These are phyloP conservation scores for Monosporozyma unispora DNA, from an alignment of 805 yeast species.

Conservation along the genomic window DNA sequence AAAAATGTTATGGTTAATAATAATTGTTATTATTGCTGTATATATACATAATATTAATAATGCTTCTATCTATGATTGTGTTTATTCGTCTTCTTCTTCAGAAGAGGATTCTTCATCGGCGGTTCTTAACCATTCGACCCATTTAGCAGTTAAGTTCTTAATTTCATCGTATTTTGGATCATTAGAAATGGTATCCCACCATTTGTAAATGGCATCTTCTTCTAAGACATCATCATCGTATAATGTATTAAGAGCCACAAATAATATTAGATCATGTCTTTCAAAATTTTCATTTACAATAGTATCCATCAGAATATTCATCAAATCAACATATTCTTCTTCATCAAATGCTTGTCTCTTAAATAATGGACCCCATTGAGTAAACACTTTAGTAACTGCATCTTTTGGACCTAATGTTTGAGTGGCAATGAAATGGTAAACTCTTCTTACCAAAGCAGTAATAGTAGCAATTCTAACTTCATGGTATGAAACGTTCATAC, in stretches of 20 bases:
- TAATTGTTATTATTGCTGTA: background rate
- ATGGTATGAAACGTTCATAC: constrained; percentile 91
- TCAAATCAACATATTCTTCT: constrained; percentile 71
- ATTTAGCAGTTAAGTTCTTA: constrained; percentile 52
- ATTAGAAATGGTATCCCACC: constrained; percentile 58
- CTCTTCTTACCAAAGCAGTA: constrained; percentile 59
- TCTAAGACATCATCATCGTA: constrained; percentile 78
- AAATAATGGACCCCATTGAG: constrained; percentile 74
- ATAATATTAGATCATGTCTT: constrained; percentile 30
- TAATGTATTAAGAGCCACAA: constrained; percentile 43
- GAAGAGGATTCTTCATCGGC: constrained; percentile 58
- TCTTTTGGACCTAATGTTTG: constrained; percentile 67
- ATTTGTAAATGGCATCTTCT: constrained; percentile 66
- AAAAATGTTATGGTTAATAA: no score
- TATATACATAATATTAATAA: background rate
- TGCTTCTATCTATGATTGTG: background rate
- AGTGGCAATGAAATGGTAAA: constrained; percentile 66
- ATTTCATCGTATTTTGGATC: constrained; percentile 40
- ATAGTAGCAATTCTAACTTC: constrained; percentile 82
- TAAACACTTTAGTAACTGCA: constrained; percentile 68
- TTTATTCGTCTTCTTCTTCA: constrained; percentile 40
- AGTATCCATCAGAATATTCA: constrained; percentile 34
- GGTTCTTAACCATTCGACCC: constrained; percentile 79
- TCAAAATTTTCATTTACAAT: constrained; percentile 20
- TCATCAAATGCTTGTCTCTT: constrained; percentile 76